phyloP scores from a whole-genome alignment of 176 grass and related monocot species.

The Aegilops speltoides region DNA sequence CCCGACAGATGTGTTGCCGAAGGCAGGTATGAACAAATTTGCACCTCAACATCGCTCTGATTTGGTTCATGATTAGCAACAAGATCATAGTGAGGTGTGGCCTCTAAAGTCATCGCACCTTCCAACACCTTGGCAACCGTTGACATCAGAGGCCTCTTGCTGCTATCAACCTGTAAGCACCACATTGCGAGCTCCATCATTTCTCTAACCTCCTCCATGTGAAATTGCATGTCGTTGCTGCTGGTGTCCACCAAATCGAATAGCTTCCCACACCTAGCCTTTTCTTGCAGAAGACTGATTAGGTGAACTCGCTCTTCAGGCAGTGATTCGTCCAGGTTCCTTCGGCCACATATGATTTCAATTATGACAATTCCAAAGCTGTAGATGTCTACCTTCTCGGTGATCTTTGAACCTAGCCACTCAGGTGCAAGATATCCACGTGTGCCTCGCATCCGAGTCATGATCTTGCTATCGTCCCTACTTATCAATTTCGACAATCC shows the following conservation, averaged over 20 bases:
- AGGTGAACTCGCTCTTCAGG: conserved; percentile 1
- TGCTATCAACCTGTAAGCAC: not conserved
- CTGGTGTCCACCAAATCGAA: not conserved
- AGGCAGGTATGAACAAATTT: not conserved
- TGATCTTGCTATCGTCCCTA: not conserved
- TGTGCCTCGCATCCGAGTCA: not conserved
- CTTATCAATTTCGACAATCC: not conserved
- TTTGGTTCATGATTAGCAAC: not conserved
- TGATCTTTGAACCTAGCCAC: not conserved
- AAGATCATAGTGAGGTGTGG: not conserved
- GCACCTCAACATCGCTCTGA: not conserved
- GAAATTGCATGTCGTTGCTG: not conserved
- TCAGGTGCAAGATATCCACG: conserved; percentile 3
- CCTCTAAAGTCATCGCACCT: not conserved
- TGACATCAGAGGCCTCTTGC: not conserved
- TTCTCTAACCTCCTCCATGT: not conserved
- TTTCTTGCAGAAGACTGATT: not conserved
- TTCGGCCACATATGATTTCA: not conserved
- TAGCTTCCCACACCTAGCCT: not conserved
- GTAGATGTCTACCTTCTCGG: not conserved
- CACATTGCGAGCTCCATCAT: not conserved
- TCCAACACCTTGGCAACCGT: not conserved
- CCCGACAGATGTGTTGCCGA: not conserved
- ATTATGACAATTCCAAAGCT: not conserved
- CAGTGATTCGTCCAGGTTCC: not conserved